These are phyloP conservation scores for Lactuca sativa DNA, from an alignment of 129 eudicot species.

Conservation along the genomic window DNA sequence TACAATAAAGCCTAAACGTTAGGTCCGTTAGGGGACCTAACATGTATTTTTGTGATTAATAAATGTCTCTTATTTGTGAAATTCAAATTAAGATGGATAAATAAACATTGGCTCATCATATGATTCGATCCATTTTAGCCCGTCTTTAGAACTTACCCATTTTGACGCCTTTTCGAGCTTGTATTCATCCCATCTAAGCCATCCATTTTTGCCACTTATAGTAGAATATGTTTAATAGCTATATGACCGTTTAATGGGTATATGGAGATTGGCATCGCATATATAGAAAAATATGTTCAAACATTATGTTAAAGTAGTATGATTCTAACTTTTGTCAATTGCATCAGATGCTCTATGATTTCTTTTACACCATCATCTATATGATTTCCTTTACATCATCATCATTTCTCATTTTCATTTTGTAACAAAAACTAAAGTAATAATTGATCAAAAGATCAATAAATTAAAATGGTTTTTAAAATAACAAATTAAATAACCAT, in stretches of 20 bases:
- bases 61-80: neutral
- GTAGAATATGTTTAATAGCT: neutral
- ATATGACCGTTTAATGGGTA: too few species aligned
- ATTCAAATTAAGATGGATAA: neutral
- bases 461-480: too few species aligned
- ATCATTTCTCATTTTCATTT: neutral
- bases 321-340: neutral
- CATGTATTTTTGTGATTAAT: too few species aligned
- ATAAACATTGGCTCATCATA: neutral
- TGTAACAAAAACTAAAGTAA: neutral
- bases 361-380: neutral
- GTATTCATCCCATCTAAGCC: neutral
- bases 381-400: neutral
- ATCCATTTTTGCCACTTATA: neutral
- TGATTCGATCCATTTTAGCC: neutral
- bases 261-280: neutral
- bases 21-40: too few species aligned
- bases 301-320: neutral
- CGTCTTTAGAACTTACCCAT: neutral
- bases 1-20: too few species aligned
- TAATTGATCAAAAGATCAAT: neutral
- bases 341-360: neutral
- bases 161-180: neutral
- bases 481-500: neutral
- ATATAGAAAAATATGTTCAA: neutral